Evolutionary conservation across 2,329 filamentous ascomycete species (phyloP).

Genomic region (Aspergillus ochraceus): DNA sequence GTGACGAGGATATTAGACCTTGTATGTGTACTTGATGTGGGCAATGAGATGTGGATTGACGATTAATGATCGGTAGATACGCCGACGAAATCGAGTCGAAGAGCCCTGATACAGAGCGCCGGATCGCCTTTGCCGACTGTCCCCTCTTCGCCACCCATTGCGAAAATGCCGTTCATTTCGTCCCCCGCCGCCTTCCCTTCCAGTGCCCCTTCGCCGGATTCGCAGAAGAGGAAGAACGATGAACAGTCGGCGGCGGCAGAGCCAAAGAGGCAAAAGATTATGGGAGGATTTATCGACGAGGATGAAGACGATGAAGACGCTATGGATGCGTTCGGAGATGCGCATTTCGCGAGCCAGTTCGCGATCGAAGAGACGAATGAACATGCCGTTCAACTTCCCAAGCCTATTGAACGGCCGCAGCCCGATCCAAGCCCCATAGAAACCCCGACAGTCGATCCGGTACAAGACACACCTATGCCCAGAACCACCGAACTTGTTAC

Average conservation of each 20-base stretch:
- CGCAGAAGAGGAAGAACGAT: constrained; percentile 43
- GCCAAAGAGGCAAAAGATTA: constrained; percentile 42
- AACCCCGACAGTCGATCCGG: constrained; percentile 1
- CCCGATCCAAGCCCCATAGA: background rate
- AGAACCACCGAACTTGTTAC: constrained; percentile 8
- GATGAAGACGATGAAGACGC: constrained; percentile 40
- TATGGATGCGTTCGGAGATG: constrained; percentile 28
- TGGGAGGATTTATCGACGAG: constrained; percentile 45
- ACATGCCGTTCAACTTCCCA: constrained; percentile 18
- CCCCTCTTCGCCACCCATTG: constrained; percentile 34
- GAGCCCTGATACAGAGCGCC: constrained; percentile 13
- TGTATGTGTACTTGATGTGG: constrained; percentile 22
- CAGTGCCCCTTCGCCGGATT: constrained; percentile 36
- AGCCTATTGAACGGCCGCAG: constrained; percentile 11
- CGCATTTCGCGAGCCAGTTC: constrained; percentile 31
- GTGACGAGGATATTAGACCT: constrained; percentile 42
- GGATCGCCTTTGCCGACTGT: constrained; percentile 19
- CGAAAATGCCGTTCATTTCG: constrained; percentile 44
- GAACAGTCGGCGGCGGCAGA: constrained; percentile 30
- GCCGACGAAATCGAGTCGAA: constrained; percentile 32
- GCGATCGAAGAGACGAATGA: constrained; percentile 26
- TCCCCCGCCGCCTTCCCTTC: constrained; percentile 38
- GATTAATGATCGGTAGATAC: constrained; percentile 31
- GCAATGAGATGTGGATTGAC: background rate
- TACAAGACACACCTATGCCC: constrained; percentile 7